A percentile compares a stretch with the other conserved stretches of the same genome.
phyloP scores from a whole-genome alignment of 1,284 basidiomycete species.

The Boletus sp. region DNA sequence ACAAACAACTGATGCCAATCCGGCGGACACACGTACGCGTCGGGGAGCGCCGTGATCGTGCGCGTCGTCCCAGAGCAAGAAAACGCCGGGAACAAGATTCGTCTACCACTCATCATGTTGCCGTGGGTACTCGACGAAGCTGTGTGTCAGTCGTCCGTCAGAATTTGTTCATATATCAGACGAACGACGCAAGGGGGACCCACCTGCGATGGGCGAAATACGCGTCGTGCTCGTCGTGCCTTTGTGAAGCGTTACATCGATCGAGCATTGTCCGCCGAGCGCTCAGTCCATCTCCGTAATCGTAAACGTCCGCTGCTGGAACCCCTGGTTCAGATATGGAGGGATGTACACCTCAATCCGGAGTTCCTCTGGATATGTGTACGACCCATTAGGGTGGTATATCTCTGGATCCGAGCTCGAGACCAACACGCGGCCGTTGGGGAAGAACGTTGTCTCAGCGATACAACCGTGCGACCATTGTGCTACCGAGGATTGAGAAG shows the following conservation, averaged over 20 bases:
- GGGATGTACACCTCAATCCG: slow-evolving; percentile 75
- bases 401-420: slow-evolving; percentile 63
- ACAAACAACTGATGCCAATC: slow-evolving; percentile 76
- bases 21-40: slow-evolving; percentile 64
- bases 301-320: slow-evolving; percentile 56
- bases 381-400: slow-evolving; percentile 35
- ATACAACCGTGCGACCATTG: too few species aligned
- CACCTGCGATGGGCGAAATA: too few species aligned
- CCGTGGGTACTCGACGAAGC: slow-evolving; percentile 76
- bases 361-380: slow-evolving; percentile 62
- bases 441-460: too few species aligned
- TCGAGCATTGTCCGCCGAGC: slow-evolving; percentile 49
- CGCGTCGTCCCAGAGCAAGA: slow-evolving; percentile 60
- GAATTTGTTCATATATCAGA: background rate
- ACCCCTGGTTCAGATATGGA: slow-evolving; percentile 64
- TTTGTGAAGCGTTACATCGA: slow-evolving; percentile 24
- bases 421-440: too few species aligned
- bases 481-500: too few species aligned
- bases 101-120: slow-evolving; percentile 63
- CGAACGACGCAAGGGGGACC: background rate
- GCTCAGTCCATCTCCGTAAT: slow-evolving; percentile 60
- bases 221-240: too few species aligned
- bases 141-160: slow-evolving; percentile 19
- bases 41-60: slow-evolving; percentile 67
- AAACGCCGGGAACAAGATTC: slow-evolving; percentile 68